Evolutionary conservation across 1,284 basidiomycete genomes (phyloP).

Genomic region (Prillingera fragicola): DNA sequence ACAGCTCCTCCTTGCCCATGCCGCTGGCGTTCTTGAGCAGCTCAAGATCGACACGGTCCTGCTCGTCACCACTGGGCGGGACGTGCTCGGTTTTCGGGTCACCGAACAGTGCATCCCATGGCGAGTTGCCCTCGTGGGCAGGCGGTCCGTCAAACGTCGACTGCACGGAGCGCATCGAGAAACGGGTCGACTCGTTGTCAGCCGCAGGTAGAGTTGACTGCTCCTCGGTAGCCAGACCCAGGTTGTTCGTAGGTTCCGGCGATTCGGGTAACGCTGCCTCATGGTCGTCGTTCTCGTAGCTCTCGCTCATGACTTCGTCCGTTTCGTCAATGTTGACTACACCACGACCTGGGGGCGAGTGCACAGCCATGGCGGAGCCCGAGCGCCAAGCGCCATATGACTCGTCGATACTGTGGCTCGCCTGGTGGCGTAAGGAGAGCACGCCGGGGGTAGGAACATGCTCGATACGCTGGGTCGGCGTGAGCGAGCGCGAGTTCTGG

Average conservation of each 20-base stretch:
- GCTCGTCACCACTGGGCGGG: slow-evolving; percentile 5
- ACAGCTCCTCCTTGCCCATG: slow-evolving; percentile 33
- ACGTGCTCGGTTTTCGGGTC: background rate
- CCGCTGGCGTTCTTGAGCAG: slow-evolving; percentile 28
- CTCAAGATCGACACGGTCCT: slow-evolving; percentile 16
- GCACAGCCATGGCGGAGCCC: background rate
- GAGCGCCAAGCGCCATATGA: slow-evolving; percentile 2
- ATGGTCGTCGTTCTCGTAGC: no score
- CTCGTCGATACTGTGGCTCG: slow-evolving; percentile 9
- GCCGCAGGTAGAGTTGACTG: no score
- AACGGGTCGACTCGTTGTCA: no score
- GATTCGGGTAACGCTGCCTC: no score
- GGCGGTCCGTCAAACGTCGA: slow-evolving; percentile 11
- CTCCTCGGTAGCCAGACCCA: no score
- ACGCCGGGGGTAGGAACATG: slow-evolving; percentile 8
- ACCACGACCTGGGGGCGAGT: background rate
- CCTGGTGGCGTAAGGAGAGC: slow-evolving; percentile 9
- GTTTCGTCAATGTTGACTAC: background rate
- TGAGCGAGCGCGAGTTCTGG: slow-evolving; percentile 2
- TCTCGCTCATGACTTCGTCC: no score
- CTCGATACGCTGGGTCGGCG: background rate
- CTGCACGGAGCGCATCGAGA: slow-evolving; percentile 8
- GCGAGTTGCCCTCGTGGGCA: background rate
- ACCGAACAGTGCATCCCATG: slow-evolving; percentile 12
- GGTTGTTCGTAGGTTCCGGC: no score